Evolutionary conservation across 495 filamentous ascomycete genomes (phyloP), one percentile per base, ranked within the genome.

Genomic region (Trypethelium eluteriae): DNA sequence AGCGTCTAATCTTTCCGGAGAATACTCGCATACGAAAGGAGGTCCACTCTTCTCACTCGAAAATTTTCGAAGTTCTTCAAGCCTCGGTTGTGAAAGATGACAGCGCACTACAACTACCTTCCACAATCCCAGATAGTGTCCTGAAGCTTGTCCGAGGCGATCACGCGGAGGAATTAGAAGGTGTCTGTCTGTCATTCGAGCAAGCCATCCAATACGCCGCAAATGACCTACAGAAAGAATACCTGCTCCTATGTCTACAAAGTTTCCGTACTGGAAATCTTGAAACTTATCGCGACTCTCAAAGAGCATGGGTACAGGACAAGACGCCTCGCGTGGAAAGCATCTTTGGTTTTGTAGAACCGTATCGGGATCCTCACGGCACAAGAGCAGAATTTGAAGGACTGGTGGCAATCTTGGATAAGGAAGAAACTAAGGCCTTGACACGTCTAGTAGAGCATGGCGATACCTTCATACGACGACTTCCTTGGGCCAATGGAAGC

Each of bases 281-380:
- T 9, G 70, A 77, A 16, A 49, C 67, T 11, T 80, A 76, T 66
- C 72, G 73, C 38, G 70, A 75, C 0, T 77, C 79, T 0, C 79
- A 76, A 65, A 66, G 71, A 66, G 70, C n/a, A 6, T 82, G 79
- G 79, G 74, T 81, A 1, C 70, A 64, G 10, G 81, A 82, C 64
- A 76, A 72, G 38, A 70, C 63, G 32, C 72, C 81, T 1, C 67
- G 65, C 2, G 74, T 83, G 0, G 81, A 81, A 66, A 78, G 72
- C 38, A 76, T 82, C 1, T 72, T 81, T 66, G 80, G 79, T 1
- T 82, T 83, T 66, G 73, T 83, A 1, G 80, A 83, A 64, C 76
- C 81, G 25, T 82, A 84, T 66, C 70, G 79, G 38, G 81, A 83
- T 68, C 81, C 80, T 2, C 67, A 73, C 50, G 79, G 79, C 25